Base-by-base conservation (phyloP, 306 rosid species). In the Cucurbita moschata region DNA sequence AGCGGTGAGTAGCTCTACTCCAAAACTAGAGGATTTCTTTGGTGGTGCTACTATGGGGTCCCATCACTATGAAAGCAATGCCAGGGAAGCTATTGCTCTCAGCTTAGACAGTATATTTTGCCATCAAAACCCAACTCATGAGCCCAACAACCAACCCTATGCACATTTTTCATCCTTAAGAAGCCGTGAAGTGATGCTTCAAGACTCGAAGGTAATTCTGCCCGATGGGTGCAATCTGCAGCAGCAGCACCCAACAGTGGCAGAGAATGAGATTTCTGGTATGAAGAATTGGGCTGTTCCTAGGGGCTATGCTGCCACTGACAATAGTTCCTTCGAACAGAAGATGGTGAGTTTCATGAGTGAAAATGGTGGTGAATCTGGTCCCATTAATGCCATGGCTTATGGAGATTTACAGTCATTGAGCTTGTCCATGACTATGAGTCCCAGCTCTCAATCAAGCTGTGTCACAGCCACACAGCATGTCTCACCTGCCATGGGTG, bases 21-120 rank as follows among this genome's bases (percentile, higher is more conserved):
- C 97, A 82, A 92, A 89, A 78, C 88, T 89, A 66, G 96, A 92
- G 86, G 88, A 91, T 77, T 89, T 91, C 82, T 91, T 91, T 54
- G 97, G 92, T 19, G 79, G 82, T 74, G 88, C 85, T 52, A 53
- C 86, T 2, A 84, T 87, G 88, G 92, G 88, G 81, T 81, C 88
- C 79, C 86, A 88, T 85, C 88, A 85, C 68, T 90, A 85, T 78
- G 88, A 84, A 81, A 83, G 83, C 72, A 85, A 81, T 79, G 82
- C 71, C 62, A 80, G 88, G 26, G 90, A 82, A 82, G 87, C 86
- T 46, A 88, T 84, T 87, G 83, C 82, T 85, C 78, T 88, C 55
- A 88, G 97, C 80, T 79, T 87, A 70, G 92, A 91, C 77, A 86
- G 86, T 52, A 79, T 90, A 78, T 77, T 88, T 68, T 75, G 76